These are phyloP conservation scores for Rhizoclosmatium globosum DNA, from an alignment of 192 early-diverging fungal genomes.

Conservation along the genomic window DNA sequence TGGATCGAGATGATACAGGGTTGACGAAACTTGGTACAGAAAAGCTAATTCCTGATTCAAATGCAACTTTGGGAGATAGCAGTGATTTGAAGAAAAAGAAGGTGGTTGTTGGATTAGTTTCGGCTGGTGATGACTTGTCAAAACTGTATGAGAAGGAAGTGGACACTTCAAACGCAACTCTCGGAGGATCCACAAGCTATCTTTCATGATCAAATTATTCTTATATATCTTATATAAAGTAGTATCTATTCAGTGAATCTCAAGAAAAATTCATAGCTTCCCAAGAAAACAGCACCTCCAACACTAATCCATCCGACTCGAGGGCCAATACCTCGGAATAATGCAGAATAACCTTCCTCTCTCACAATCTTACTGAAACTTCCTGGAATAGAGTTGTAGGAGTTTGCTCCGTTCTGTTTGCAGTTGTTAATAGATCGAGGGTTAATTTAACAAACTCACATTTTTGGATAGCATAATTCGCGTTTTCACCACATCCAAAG, in stretches of 20 bases:
- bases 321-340: conserved; percentile 92
- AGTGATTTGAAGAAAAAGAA: too few species aligned
- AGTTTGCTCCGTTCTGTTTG: conserved; percentile 45
- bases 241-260: background rate
- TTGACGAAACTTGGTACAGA: too few species aligned
- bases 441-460: conserved; percentile 20
- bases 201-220: too few species aligned
- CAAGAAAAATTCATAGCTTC: conserved; percentile 82
- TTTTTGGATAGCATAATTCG: conserved; percentile 93
- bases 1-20: too few species aligned
- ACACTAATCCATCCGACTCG: conserved; percentile 95
- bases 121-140: too few species aligned
- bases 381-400: conserved; percentile 72
- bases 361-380: conserved; percentile 78
- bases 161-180: too few species aligned
- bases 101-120: too few species aligned
- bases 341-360: conserved; percentile 78
- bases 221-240: too few species aligned
- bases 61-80: too few species aligned
- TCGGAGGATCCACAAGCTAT: too few species aligned
- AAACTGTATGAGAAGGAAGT: too few species aligned
- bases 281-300: conserved; percentile 95
- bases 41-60: too few species aligned
- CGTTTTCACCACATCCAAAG: conserved; percentile 96
- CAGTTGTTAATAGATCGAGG: background rate